phyloP scores from a whole-genome alignment of 441 rosid genomes.

The Viola pubescens region DNA sequence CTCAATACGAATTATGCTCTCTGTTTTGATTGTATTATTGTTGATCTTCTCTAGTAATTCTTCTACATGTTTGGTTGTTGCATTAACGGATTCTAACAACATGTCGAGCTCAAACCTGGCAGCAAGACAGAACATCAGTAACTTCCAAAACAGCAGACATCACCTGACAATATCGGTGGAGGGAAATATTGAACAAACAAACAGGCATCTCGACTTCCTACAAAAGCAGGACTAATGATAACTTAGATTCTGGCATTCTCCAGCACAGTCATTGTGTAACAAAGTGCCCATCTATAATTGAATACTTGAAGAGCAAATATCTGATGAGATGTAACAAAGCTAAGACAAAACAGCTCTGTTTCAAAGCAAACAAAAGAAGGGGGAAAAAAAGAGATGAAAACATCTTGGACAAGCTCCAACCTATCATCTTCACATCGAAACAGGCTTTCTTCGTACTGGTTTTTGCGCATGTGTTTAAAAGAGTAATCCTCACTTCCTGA shows the following conservation, averaged over 20 bases:
- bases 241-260: neutral
- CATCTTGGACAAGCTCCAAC: slow-evolving; percentile 33
- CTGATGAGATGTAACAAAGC: neutral
- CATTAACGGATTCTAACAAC: slow-evolving; percentile 90
- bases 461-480: slow-evolving; percentile 97
- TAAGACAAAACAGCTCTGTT: neutral
- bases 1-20: slow-evolving; percentile 54
- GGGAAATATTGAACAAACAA: neutral
- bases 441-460: slow-evolving; percentile 97
- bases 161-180: neutral
- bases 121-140: slow-evolving; percentile 17
- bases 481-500: slow-evolving; percentile 99
- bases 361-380: neutral
- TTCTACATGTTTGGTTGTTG: slow-evolving; percentile 79
- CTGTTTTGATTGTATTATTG: slow-evolving; percentile 49
- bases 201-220: slow-evolving; percentile 8
- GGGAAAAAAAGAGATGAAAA: neutral
- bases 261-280: neutral
- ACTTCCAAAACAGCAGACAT: slow-evolving; percentile 11
- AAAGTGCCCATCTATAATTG: neutral
- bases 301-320: slow-evolving; percentile 1
- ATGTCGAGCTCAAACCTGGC: slow-evolving; percentile 97
- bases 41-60: slow-evolving; percentile 72
- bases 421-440: slow-evolving; percentile 98
- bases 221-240: neutral